phyloP scores from a whole-genome alignment of 2,329 filamentous ascomycete species.

The Cercospora canescens region DNA sequence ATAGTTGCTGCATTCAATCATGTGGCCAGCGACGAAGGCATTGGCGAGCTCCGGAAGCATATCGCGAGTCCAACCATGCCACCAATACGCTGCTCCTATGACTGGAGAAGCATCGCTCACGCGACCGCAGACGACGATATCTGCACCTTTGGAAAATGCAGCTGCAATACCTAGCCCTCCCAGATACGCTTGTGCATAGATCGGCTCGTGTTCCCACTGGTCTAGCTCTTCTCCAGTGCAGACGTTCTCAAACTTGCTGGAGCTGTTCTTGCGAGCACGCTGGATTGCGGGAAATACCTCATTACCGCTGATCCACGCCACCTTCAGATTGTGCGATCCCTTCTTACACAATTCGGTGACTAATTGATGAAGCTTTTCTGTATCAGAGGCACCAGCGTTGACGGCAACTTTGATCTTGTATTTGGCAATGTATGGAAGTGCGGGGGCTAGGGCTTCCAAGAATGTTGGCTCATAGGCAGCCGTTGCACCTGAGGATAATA shows the following conservation, averaged over 20 bases:
- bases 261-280: constrained; percentile 39
- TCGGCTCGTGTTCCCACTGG: constrained; percentile 35
- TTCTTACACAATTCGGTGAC: constrained; percentile 39
- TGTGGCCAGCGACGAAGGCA: constrained; percentile 45
- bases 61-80: constrained; percentile 45
- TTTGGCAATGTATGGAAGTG: constrained; percentile 47
- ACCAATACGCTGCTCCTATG: constrained; percentile 47
- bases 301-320: constrained; percentile 53
- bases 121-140: constrained; percentile 48
- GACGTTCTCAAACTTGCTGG: constrained; percentile 36
- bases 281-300: constrained; percentile 37
- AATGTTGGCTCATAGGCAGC: constrained; percentile 56
- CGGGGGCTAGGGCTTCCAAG: constrained; percentile 49
- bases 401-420: constrained; percentile 57
- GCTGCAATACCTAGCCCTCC: constrained; percentile 47
- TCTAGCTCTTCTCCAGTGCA: constrained; percentile 42
- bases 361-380: constrained; percentile 52
- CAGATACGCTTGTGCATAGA: constrained; percentile 43
- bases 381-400: constrained; percentile 59
- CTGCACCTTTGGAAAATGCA: constrained; percentile 43
- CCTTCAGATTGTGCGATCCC: constrained; percentile 44
- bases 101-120: constrained; percentile 47
- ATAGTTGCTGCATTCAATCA: constrained; percentile 48
- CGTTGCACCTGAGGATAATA: constrained; percentile 15
- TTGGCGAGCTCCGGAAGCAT: constrained; percentile 44